These are phyloP conservation scores for Tolypocladium amazonense DNA, from an alignment of 2,329 filamentous ascomycete species.

Conservation along the genomic window DNA sequence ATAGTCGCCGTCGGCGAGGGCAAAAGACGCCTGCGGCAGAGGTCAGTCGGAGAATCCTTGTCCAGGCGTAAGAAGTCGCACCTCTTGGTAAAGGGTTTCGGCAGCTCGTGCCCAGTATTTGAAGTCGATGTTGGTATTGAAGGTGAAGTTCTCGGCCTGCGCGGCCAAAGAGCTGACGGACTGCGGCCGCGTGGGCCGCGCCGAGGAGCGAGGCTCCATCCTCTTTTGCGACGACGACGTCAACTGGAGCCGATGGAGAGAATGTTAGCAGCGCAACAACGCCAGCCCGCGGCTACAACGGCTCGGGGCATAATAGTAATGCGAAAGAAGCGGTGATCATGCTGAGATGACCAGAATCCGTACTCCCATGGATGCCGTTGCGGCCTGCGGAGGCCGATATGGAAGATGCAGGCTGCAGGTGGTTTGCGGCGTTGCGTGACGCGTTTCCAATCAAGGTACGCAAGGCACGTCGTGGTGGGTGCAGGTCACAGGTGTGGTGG, in stretches of 20 bases:
- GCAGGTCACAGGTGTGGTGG: background rate
- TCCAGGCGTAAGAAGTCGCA: slow-evolving; percentile 25
- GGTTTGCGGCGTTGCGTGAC: background rate
- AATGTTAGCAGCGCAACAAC: slow-evolving; percentile 1
- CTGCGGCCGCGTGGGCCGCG: slow-evolving; percentile 40
- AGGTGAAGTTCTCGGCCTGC: slow-evolving; percentile 71
- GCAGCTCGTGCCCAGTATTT: slow-evolving; percentile 76
- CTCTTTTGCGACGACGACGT: background rate
- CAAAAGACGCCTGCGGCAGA: slow-evolving; percentile 60
- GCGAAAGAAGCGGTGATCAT: slow-evolving; percentile 2
- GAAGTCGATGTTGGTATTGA: slow-evolving; percentile 65
- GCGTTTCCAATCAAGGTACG: background rate
- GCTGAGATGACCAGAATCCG: slow-evolving; percentile 1
- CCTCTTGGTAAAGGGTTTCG: slow-evolving; percentile 70
- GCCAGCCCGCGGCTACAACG: slow-evolving; percentile 2
- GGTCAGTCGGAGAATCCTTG: background rate
- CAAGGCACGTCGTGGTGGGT: background rate
- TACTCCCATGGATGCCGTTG: slow-evolving; percentile 1
- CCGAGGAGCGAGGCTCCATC: slow-evolving; percentile 18
- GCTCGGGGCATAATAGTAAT: slow-evolving; percentile 1
- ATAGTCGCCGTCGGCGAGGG: slow-evolving; percentile 75
- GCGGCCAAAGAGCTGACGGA: slow-evolving; percentile 68
- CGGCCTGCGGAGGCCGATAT: background rate
- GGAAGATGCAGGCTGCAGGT: background rate
- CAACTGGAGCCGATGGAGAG: background rate